A percentile compares a stretch with the other conserved stretches of the same genome.
Evolutionary conservation across 768 basidiomycete genomes (phyloP).

Genomic region (Tephrocybe sp.): DNA sequence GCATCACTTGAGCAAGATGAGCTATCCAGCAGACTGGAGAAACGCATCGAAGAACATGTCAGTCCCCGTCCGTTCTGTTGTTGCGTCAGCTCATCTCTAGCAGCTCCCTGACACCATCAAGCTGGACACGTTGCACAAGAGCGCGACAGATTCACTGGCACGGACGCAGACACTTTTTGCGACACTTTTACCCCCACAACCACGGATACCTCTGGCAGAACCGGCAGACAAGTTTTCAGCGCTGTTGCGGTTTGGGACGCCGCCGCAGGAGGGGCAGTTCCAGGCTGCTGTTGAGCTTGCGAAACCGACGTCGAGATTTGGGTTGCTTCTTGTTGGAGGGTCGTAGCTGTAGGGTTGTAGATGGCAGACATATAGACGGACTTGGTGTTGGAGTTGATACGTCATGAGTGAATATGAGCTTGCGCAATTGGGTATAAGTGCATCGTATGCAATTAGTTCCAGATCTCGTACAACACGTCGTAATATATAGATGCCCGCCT

Average conservation of each 20-base stretch:
- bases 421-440: no score
- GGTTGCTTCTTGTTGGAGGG: slow-evolving; percentile 65
- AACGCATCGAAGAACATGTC: slow-evolving; percentile 22
- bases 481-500: slow-evolving; percentile 24
- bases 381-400: background rate
- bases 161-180: slow-evolving; percentile 65
- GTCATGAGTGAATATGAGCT: background rate
- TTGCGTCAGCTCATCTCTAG: slow-evolving; percentile 3
- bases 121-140: slow-evolving; percentile 11
- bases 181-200: slow-evolving; percentile 47
- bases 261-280: slow-evolving; percentile 52
- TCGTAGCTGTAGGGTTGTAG: slow-evolving; percentile 18
- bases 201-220: slow-evolving; percentile 16
- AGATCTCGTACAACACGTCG: slow-evolving; percentile 9
- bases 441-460: background rate
- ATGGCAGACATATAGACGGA: no score
- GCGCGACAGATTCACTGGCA: slow-evolving; percentile 44
- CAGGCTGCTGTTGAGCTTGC: slow-evolving; percentile 62
- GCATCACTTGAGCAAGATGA: slow-evolving; percentile 32
- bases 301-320: slow-evolving; percentile 74
- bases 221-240: slow-evolving; percentile 36
- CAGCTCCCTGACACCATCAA: slow-evolving; percentile 17
- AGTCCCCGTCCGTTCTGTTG: background rate
- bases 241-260: slow-evolving; percentile 55
- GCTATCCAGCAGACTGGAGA: slow-evolving; percentile 24